A percentile compares a stretch with the other conserved stretches of the same genome.
Conservation (phyloP, 768 basidiomycete genomes). For the Lentinula lateritia region DNA sequence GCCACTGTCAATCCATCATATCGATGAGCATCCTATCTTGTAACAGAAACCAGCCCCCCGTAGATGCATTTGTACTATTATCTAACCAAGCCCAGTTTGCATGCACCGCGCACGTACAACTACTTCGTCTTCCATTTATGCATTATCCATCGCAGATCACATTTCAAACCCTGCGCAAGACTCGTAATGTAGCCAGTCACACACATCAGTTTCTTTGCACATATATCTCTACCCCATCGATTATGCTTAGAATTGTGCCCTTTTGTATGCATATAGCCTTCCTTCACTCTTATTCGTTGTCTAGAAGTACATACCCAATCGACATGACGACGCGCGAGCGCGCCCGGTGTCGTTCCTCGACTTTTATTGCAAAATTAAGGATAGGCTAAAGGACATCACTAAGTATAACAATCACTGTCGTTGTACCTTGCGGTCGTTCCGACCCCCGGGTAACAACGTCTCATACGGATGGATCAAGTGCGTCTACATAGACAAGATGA, state of each 20-base stretch:
- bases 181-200: not conserved
- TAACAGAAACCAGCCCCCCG: not conserved
- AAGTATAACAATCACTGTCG: slow-evolving; percentile 38
- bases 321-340: not conserved
- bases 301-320: not conserved
- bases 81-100: not conserved
- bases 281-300: too few relatives aligned
- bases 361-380: too few relatives aligned
- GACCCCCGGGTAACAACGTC: slow-evolving; percentile 70
- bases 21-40: not conserved
- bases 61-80: not conserved
- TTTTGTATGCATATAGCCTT: not conserved
- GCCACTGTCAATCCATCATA: not conserved
- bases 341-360: too few relatives aligned
- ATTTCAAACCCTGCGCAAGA: not conserved
- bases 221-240: not conserved
- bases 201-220: not conserved
- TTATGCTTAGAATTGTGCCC: not conserved
- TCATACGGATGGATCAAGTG: slow-evolving; percentile 63
- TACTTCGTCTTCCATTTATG: not conserved
- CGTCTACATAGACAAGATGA: slow-evolving; percentile 54
- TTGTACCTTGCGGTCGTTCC: slow-evolving; percentile 59
- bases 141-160: not conserved
- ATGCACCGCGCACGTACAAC: not conserved
- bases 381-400: too few relatives aligned